Evolutionary conservation across 2,329 filamentous ascomycete species (phyloP), one percentile per base, ranked within the genome.

Genomic region (Cordyceps tenuipes): DNA sequence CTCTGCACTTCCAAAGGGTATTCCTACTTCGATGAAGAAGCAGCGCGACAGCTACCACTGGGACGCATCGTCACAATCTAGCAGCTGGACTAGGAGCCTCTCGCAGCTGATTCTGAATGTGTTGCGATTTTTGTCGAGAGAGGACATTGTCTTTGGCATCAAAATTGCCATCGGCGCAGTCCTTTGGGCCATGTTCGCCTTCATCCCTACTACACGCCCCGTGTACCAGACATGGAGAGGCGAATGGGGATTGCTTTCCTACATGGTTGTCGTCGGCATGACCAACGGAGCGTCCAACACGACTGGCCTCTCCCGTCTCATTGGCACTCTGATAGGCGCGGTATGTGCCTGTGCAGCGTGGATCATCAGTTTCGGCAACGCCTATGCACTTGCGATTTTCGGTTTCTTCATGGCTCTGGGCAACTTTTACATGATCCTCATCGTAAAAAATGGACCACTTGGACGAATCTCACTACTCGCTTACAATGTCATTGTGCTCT

Each of bases 221-320:
- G 81, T 88, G 21, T 99, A 97, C 71, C 81, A 85, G 57, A 87
- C 88, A 67, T 97, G 92, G 91, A 82, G 93, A 70, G 93, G 93
- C 34, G 94, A 99, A 79, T 99, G 94, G 94, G 94, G 94, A 23
- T 79, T 99, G 2, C 73, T 99, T 59, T 96, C 91, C 0, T 97
- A 96, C 77, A 97, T 97, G 93, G 86, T 97, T 69, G 94, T 99
- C 26, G 96, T 92, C 70, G 91, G 90, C 43, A 97, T 97, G 91
- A 99, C 93, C 0, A 93, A 97, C 23, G 94, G 94, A 31, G 91
- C 94, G 8, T 90, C 91, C 26, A 99, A 97, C 72, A 96, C 93
- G 1, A 97, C 93, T 0, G 92, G 91, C 4, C 85, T 86, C 68
- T 86, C 92, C 53, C 86, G 94, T 66, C 93, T 97, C 69, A 78